Evolutionary conservation across 1,139 yeast species (phyloP).

Genomic region (Nematodospora anomalae): DNA sequence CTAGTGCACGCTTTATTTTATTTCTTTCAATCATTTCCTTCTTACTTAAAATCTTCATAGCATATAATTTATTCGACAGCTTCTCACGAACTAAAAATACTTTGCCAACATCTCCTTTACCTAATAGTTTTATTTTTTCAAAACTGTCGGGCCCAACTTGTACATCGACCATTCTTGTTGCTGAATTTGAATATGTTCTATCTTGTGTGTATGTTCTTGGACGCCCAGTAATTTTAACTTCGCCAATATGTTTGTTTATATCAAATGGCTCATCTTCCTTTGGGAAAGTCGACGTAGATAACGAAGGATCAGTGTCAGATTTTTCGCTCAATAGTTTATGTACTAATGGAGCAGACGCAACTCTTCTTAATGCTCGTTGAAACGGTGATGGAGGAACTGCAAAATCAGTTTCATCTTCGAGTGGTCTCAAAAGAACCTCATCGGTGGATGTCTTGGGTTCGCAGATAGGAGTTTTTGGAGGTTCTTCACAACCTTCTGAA

Average conservation of each 20-base stretch:
- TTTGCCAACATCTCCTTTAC: constrained; percentile 98
- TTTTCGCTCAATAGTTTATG: constrained; percentile 36
- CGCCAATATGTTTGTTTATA: constrained; percentile 55
- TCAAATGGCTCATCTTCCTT: constrained; percentile 29
- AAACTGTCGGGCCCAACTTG: constrained; percentile 86
- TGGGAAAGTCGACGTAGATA: constrained; percentile 7
- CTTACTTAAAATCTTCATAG: constrained; percentile 89
- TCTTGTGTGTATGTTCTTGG: constrained; percentile 56
- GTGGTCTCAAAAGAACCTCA: constrained; percentile 9
- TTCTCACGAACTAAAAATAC: constrained; percentile 90
- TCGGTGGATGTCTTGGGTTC: not conserved
- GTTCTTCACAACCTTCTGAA: not conserved
- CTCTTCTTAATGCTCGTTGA: constrained; percentile 63
- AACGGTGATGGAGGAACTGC: constrained; percentile 33
- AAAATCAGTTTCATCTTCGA: constrained; percentile 9
- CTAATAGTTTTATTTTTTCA: constrained; percentile 82
- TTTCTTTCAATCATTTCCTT: constrained; percentile 94
- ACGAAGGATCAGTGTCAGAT: constrained; percentile 2
- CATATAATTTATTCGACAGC: constrained; percentile 70
- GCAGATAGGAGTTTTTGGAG: constrained; percentile 4
- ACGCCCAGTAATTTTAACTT: constrained; percentile 43
- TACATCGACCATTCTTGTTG: constrained; percentile 71
- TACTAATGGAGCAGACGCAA: constrained; percentile 79
- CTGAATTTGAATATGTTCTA: constrained; percentile 68
- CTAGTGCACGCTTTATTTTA: constrained; percentile 89